Evolutionary conservation across 768 basidiomycete genomes (phyloP).

Genomic region (Leccinum boreale): DNA sequence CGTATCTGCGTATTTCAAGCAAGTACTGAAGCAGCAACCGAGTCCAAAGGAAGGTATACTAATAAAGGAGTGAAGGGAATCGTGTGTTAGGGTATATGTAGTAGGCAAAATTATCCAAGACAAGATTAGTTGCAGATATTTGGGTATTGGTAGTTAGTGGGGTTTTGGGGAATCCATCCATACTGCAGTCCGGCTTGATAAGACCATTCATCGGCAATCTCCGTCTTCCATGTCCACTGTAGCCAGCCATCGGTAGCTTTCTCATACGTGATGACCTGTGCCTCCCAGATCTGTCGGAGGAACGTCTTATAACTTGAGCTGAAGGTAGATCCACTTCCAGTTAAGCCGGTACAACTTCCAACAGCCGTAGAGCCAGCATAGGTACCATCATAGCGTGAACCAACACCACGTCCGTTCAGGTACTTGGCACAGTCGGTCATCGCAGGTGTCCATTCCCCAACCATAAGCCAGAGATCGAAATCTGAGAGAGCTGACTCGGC

Average conservation of each 20-base stretch:
- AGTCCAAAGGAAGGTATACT: background rate
- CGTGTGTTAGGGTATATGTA: background rate
- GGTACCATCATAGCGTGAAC: slow-evolving; percentile 63
- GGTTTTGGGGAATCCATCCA: slow-evolving; percentile 80
- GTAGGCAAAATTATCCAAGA: background rate
- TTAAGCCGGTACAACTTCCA: slow-evolving; percentile 71
- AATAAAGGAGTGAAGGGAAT: background rate
- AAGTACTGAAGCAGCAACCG: background rate
- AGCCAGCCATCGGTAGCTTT: slow-evolving; percentile 64
- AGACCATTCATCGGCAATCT: slow-evolving; percentile 84
- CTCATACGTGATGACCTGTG: slow-evolving; percentile 74
- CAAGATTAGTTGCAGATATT: slow-evolving; percentile 51
- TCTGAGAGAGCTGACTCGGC: slow-evolving; percentile 41
- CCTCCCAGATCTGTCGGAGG: slow-evolving; percentile 81
- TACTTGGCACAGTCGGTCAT: slow-evolving; percentile 59
- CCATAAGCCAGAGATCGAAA: slow-evolving; percentile 74
- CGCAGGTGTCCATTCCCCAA: slow-evolving; percentile 87
- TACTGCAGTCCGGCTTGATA: slow-evolving; percentile 76
- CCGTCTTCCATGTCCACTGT: slow-evolving; percentile 84
- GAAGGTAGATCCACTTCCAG: slow-evolving; percentile 73
- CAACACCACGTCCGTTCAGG: slow-evolving; percentile 77
- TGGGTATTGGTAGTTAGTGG: slow-evolving; percentile 50
- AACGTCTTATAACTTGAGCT: slow-evolving; percentile 77
- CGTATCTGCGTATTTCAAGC: background rate
- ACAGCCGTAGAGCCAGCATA: slow-evolving; percentile 60